phyloP scores from a whole-genome alignment of 441 rosid genomes.

The Oxalis stricta region DNA sequence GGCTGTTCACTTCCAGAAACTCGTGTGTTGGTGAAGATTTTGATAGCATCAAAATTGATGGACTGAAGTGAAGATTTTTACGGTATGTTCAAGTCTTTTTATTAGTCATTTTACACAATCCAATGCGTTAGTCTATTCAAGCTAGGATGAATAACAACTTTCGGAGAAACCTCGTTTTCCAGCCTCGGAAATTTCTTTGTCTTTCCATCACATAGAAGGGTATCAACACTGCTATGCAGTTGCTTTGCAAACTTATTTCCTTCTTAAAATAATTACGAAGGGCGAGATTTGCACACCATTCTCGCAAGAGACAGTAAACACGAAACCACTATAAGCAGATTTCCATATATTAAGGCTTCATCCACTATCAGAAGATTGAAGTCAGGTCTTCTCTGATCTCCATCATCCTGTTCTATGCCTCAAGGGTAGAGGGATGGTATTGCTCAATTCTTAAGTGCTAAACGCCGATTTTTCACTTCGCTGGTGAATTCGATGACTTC shows the following conservation, averaged over 20 bases:
- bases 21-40: too few species aligned
- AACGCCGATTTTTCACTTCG: slow-evolving; percentile 58
- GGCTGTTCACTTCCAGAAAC: too few species aligned
- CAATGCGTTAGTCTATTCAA: slow-evolving; percentile 68
- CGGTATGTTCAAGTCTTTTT: slow-evolving; percentile 53
- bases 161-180: slow-evolving; percentile 95
- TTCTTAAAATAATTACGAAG: slow-evolving; percentile 64
- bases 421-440: slow-evolving; percentile 38
- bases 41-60: slow-evolving; percentile 70
- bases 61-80: slow-evolving; percentile 80
- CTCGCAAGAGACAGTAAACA: slow-evolving; percentile 67
- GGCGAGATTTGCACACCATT: slow-evolving; percentile 52
- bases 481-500: slow-evolving; percentile 58
- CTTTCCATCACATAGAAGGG: slow-evolving; percentile 82
- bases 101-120: slow-evolving; percentile 61
- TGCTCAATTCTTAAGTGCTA: slow-evolving; percentile 48
- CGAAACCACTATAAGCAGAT: slow-evolving; percentile 47
- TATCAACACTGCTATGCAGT: slow-evolving; percentile 70
- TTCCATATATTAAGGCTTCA: slow-evolving; percentile 56
- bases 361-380: slow-evolving; percentile 31
- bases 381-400: slow-evolving; percentile 20
- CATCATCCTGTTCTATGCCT: slow-evolving; percentile 39
- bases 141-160: slow-evolving; percentile 71
- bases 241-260: slow-evolving; percentile 53
- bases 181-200: slow-evolving; percentile 86